Evolutionary conservation across 2,329 filamentous ascomycete genomes (phyloP).

Genomic region (Neurospora sp.): DNA sequence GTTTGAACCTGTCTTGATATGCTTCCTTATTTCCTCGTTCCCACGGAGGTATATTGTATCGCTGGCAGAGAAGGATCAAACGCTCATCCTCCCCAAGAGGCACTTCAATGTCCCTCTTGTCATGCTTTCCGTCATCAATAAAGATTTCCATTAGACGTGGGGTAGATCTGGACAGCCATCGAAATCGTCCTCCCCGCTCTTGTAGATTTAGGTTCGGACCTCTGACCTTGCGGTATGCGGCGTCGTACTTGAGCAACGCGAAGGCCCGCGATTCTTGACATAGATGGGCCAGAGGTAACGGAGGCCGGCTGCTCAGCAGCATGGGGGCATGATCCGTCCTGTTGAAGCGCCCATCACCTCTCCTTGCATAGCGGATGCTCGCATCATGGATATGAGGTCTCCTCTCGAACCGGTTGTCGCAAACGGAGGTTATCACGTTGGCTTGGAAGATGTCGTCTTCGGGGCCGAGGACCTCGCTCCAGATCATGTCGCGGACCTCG

Average conservation of each 20-base stretch:
- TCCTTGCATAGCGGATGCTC: no score
- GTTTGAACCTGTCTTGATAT: background rate
- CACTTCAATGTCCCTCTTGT: background rate
- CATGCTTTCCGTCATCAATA: background rate
- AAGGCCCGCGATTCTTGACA: background rate
- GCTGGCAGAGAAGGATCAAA: background rate
- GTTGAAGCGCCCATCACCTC: background rate
- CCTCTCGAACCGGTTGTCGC: no score
- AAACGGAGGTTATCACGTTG: background rate
- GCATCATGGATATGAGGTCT: no score
- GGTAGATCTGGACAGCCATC: background rate
- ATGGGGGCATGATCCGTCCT: background rate
- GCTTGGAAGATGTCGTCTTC: background rate
- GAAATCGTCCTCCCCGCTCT: background rate
- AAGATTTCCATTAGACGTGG: accelerated
- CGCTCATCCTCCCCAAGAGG: background rate
- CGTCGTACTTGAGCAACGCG: background rate
- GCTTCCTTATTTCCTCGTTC: no score
- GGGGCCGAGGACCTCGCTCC: background rate
- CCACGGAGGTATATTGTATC: no score
- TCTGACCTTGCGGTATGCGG: background rate
- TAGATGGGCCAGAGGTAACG: background rate
- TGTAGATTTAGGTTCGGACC: background rate
- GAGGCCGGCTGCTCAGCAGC: background rate
- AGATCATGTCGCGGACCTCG: background rate